Percentiles rank a stretch among this genome's conserved stretches.
These are phyloP conservation scores for Penicillium sp. DNA, from an alignment of 2,329 filamentous ascomycete species.

Conservation along the genomic window DNA sequence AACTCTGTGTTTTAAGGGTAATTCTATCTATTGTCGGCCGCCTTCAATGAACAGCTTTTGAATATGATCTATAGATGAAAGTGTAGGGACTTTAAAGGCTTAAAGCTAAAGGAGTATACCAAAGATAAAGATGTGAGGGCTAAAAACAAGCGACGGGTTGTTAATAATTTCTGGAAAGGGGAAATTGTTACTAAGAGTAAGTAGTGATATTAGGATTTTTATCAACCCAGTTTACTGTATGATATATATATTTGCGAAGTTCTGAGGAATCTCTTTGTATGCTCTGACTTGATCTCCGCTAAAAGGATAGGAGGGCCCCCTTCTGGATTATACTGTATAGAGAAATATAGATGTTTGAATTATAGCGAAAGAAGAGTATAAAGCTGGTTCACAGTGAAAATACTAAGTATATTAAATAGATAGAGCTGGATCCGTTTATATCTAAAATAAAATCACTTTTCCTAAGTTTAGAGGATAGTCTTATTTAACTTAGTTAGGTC, in stretches of 20 bases:
- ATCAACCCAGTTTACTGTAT: constrained; percentile 1
- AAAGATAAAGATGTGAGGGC: constrained; percentile 12
- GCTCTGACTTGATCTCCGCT: constrained; percentile 12
- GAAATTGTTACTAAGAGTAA: constrained; percentile 12
- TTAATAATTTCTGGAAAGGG: constrained; percentile 14
- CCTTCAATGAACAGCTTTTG: constrained; percentile 9
- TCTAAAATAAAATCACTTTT: constrained; percentile 19
- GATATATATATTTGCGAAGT: constrained; percentile 10
- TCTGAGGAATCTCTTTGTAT: constrained; percentile 14
- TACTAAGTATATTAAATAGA: constrained; percentile 17
- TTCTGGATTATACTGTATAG: constrained; percentile 13
- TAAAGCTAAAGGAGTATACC: constrained; percentile 11
- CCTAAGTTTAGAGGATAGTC: constrained; percentile 17
- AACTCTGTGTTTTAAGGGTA: constrained; percentile 9
- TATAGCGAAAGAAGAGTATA: constrained; percentile 14
- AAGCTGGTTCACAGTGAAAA: constrained; percentile 16
- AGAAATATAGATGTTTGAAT: constrained; percentile 15
- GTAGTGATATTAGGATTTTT: constrained; percentile 2
- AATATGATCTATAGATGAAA: constrained; percentile 14
- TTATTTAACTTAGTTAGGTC: constrained; percentile 15
- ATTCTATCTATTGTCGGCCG: constrained; percentile 9
- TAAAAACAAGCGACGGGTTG: constrained; percentile 13
- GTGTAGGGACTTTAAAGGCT: constrained; percentile 11
- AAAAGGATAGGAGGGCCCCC: constrained; percentile 14
- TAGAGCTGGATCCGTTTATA: constrained; percentile 17